Evolutionary conservation across 306 rosid species (phyloP).

Genomic region (Canavalia ensiformis): DNA sequence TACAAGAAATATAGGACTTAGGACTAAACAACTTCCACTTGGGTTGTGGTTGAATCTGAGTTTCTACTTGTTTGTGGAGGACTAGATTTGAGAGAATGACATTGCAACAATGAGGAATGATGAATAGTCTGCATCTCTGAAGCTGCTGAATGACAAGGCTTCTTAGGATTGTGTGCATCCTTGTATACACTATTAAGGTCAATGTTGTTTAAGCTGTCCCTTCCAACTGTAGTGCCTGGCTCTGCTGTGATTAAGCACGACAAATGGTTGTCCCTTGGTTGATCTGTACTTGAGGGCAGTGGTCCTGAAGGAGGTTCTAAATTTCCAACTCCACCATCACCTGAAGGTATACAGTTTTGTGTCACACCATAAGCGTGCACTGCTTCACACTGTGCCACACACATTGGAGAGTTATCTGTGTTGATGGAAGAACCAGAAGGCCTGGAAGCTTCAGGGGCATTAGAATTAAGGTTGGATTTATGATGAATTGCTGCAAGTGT

Average conservation of each 20-base stretch:
- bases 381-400: constrained; percentile 44
- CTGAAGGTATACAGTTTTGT: constrained; percentile 48
- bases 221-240: constrained; percentile 43
- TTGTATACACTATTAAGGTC: constrained; percentile 68
- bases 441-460: constrained; percentile 48
- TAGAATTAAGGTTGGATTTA: constrained; percentile 53
- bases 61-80: constrained; percentile 68
- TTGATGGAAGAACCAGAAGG: constrained; percentile 59
- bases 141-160: constrained; percentile 46
- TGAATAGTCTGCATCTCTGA: constrained; percentile 46
- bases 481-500: constrained; percentile 53
- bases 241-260: constrained; percentile 46
- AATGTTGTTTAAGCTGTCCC: constrained; percentile 58
- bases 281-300: constrained; percentile 40
- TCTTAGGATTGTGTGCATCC: constrained; percentile 56
- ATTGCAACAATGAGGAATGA: constrained; percentile 53
- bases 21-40: background rate
- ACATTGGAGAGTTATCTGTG: constrained; percentile 46
- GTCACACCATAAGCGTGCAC: constrained; percentile 47
- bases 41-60: constrained; percentile 70
- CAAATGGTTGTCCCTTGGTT: constrained; percentile 49
- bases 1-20: background rate
- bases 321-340: constrained; percentile 49
- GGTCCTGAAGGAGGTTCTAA: constrained; percentile 50
- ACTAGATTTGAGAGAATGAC: constrained; percentile 59